These are phyloP conservation scores for Taphrina pruni DNA, from an alignment of 1,139 yeast species.

Conservation along the genomic window DNA sequence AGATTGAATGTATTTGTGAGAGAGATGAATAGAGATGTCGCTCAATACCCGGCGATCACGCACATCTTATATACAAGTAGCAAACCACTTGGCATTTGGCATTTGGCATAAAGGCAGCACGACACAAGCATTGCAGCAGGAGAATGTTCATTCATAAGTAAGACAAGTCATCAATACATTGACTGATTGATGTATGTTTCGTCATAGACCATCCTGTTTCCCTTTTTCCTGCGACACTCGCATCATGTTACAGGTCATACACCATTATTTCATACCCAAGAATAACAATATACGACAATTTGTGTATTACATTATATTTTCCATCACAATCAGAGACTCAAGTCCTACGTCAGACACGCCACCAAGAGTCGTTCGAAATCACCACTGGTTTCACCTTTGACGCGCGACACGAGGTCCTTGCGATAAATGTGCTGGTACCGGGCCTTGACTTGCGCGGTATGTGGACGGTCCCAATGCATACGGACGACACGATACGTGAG, in stretches of 20 bases:
- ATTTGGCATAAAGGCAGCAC: background rate
- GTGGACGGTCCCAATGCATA: slow-evolving; percentile 42
- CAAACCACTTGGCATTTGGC: background rate
- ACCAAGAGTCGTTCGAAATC: slow-evolving; percentile 46
- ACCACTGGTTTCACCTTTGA: slow-evolving; percentile 47
- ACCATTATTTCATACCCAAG: background rate
- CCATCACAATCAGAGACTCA: background rate
- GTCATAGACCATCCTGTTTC: no score
- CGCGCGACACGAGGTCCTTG: slow-evolving; percentile 44
- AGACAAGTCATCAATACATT: no score
- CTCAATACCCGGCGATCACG: background rate
- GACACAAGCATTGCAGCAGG: background rate
- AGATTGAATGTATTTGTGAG: no score
- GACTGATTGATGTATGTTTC: no score
- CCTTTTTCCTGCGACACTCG: no score
- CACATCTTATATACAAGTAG: background rate
- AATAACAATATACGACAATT: background rate
- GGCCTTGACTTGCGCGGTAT: slow-evolving; percentile 41
- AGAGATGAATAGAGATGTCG: background rate
- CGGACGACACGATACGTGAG: slow-evolving; percentile 46
- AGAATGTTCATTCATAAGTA: no score
- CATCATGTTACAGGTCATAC: no score
- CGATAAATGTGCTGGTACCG: slow-evolving; percentile 44
- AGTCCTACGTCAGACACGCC: slow-evolving; percentile 43
- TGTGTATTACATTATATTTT: background rate